Conservation (phyloP, 306 rosid genomes). For the Sphenostylis stenocarpa region DNA sequence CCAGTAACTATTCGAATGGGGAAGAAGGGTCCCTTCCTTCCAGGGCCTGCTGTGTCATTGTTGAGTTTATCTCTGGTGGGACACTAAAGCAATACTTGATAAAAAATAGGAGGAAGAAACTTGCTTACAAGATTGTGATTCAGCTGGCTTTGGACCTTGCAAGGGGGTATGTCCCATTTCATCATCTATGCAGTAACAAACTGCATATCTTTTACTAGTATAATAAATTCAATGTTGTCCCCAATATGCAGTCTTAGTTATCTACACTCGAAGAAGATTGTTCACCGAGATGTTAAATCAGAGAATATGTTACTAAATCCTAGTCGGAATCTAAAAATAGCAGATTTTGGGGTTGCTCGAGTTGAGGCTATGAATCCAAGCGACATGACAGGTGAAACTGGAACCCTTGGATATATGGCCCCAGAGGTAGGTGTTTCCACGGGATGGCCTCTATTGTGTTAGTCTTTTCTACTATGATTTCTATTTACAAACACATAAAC, state of each 20-base stretch:
- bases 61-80: constrained; percentile 87
- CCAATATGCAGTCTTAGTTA: constrained; percentile 61
- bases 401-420: constrained; percentile 94
- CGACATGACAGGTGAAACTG: constrained; percentile 97
- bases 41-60: constrained; percentile 83
- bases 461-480: neutral
- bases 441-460: neutral
- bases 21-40: constrained; percentile 54
- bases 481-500: constrained; percentile 7
- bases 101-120: constrained; percentile 67
- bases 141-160: constrained; percentile 89
- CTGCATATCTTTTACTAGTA: neutral
- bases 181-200: neutral
- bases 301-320: constrained; percentile 76
- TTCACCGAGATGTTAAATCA: constrained; percentile 82
- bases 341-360: constrained; percentile 95
- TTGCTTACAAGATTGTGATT: constrained; percentile 67
- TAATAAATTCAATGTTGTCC: neutral
- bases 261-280: constrained; percentile 79
- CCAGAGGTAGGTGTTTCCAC: constrained; percentile 67
- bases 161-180: constrained; percentile 61
- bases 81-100: constrained; percentile 72
- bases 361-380: constrained; percentile 82
- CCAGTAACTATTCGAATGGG: constrained; percentile 41
- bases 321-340: constrained; percentile 61